Evolutionary conservation across 208 protist genomes (phyloP).

Genomic region (Naegleria gruberi): DNA sequence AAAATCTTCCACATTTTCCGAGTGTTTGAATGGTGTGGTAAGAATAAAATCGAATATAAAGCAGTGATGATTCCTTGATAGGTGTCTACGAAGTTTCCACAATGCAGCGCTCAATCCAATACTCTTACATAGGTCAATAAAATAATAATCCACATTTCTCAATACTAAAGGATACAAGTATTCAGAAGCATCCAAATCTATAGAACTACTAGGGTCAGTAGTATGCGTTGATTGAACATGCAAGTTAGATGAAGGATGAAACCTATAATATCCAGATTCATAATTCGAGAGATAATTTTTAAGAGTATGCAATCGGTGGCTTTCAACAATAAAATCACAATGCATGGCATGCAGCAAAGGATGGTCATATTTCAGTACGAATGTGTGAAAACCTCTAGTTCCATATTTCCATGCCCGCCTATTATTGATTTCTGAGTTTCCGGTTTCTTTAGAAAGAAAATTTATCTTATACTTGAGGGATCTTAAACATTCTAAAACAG

Average conservation of each 20-base stretch:
- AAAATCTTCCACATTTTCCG: no score
- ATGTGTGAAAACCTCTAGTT: neutral
- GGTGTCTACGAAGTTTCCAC: no score
- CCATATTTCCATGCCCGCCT: neutral
- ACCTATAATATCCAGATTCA: no score
- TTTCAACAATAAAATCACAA: neutral
- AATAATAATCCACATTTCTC: neutral
- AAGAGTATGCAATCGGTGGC: neutral
- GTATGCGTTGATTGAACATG: no score
- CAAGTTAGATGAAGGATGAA: no score
- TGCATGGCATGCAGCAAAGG: neutral
- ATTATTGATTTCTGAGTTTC: neutral
- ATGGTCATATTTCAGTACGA: neutral
- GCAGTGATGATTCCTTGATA: no score
- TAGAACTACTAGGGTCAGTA: neutral
- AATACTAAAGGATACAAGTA: neutral
- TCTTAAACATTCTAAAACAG: neutral
- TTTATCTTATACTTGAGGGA: neutral
- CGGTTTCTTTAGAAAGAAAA: neutral
- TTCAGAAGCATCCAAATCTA: neutral
- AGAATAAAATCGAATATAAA: no score
- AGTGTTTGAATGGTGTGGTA: no score
- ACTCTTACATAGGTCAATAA: neutral
- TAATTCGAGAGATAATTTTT: neutral
- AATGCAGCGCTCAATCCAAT: neutral